Evolutionary conservation across 2,329 filamentous ascomycete genomes (phyloP).

Genomic region (Sporothrix brunneoviolacea): DNA sequence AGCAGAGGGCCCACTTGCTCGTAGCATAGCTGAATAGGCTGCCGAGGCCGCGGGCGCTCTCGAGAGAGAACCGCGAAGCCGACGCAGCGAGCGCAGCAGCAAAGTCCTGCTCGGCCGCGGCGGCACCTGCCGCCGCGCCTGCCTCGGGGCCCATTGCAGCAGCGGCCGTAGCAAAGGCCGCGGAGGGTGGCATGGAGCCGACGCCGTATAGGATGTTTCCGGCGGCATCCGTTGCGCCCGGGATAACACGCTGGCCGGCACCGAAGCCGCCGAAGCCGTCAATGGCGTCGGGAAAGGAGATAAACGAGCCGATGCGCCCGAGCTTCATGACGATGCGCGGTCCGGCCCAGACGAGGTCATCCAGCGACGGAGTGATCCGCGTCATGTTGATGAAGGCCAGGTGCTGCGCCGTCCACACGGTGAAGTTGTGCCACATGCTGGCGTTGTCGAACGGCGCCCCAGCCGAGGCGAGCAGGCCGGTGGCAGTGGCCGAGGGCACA

Average conservation of each 20-base stretch:
- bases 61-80: slow-evolving; percentile 46
- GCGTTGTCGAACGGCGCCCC: slow-evolving; percentile 33
- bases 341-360: slow-evolving; percentile 62
- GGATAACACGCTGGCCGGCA: slow-evolving; percentile 49
- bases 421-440: slow-evolving; percentile 47
- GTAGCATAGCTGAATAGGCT: slow-evolving; percentile 87
- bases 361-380: slow-evolving; percentile 56
- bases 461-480: too few relatives aligned
- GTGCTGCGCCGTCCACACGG: slow-evolving; percentile 44
- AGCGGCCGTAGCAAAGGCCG: slow-evolving; percentile 23
- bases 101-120: slow-evolving; percentile 36
- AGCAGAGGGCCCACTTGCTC: slow-evolving; percentile 86
- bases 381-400: slow-evolving; percentile 38
- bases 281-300: slow-evolving; percentile 52
- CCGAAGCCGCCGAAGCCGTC: slow-evolving; percentile 39
- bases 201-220: slow-evolving; percentile 22
- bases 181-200: slow-evolving; percentile 34
- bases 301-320: slow-evolving; percentile 58
- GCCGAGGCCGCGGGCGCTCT: slow-evolving; percentile 63
- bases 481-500: slow-evolving; percentile 21
- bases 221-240: slow-evolving; percentile 48
- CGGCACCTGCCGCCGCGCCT: slow-evolving; percentile 29
- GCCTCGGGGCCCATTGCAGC: too few relatives aligned
- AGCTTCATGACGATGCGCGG: slow-evolving; percentile 65
- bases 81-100: slow-evolving; percentile 25